Base-by-base conservation (phyloP, 305 asterid species). In the Rubia tinctorum region DNA sequence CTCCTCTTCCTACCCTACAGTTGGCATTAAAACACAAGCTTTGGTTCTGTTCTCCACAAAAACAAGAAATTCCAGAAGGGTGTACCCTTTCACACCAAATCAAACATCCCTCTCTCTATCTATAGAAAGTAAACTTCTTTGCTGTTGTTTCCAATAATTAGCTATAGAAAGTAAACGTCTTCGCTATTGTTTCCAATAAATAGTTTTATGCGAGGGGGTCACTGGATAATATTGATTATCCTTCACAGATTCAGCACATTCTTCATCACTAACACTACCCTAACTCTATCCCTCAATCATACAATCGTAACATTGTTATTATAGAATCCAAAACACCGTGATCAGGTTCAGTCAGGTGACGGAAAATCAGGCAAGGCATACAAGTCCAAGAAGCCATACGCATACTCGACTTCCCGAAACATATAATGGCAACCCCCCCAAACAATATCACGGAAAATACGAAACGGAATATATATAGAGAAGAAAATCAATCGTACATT, bases 401-500 rank as follows among this genome's bases (percentile, higher is more conserved):
- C 55, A 49, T 12, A 14, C 55, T 49, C 55, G 15, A 18, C 55
- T 14, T 49, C 40, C 53, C n/a, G 4, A 20, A 65, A 49, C n/a
- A 20, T 7, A 9, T 20, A 66, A 22, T 8, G 11, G 9, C 17
- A 42, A 66, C 18, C 8, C 2, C 12, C 17, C 17, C 44, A n/a
- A 2, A n/a, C 69, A 5, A 64, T 34, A 34, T 14, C 12, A 64
- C 20, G 11, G 13, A 51, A 3, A 49, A 53, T 5, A 51, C 45
- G 14, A 44, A 56, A 43, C 15, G 10, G 0, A 25, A 25, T 40
- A 5, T 5, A 37, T 47, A 17, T 15, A 15, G 17, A 23, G 17
- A 23, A n/a, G 34, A 3, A 39, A 23, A 70, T 63, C 60, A 18
- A 53, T 63, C 4, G 17, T 75, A 92, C 98, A 92, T 86, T 85